Base-by-base conservation (phyloP, 2,329 filamentous ascomycete genomes). In the Hymenoscyphus fructigenus region DNA sequence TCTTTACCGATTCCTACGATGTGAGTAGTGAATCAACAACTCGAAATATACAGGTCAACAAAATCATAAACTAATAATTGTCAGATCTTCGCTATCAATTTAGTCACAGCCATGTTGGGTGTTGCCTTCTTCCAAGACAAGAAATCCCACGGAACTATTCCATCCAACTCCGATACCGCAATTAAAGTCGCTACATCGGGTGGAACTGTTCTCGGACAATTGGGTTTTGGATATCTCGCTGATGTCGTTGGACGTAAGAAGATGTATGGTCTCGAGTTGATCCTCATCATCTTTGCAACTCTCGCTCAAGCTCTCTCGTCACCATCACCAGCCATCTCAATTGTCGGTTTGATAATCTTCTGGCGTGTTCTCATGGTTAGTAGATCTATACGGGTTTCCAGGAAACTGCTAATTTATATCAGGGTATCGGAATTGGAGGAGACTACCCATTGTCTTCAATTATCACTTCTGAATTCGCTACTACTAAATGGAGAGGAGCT, bases 1-100 rank as follows among this genome's bases (percentile, higher is more conserved):
- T 96, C 85, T 95, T 95, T 79, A 94, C 91, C 17, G 92, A 94
- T 75, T 90, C 90, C 47, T 94, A 93, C 78, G 88, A 91, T 74
- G 91, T 93, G 79, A 95, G 95, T 77, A 23, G 58, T 15, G 17
- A 91, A 12, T 23, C 47, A 26, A 14, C 23, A 2, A 26, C 10
- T 14, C 9, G 10, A 50, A 44, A 3, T 14, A 26, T 17, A 38
- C 14, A 23, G 4, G 3, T 14, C 10, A 14, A 53, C 20, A 6
- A 9, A 23, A 4, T 12, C 20, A 53, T 4, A 53, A 26, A 5
- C 41, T 50, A 32, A 50, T 5, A 29, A 20, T 32, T 71, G 3
- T 53, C 20, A 75, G 77, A 70, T 73, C 66, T 75, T 75, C 53
- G 72, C 73, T 34, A 72, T 75, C 38, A 72, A 72, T 59, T 66